A percentile compares a stretch with the other conserved stretches of the same genome.
These are phyloP conservation scores for Fistulifera pelliculosa DNA, from an alignment of 108 stramenopile genomes.

Conservation along the genomic window DNA sequence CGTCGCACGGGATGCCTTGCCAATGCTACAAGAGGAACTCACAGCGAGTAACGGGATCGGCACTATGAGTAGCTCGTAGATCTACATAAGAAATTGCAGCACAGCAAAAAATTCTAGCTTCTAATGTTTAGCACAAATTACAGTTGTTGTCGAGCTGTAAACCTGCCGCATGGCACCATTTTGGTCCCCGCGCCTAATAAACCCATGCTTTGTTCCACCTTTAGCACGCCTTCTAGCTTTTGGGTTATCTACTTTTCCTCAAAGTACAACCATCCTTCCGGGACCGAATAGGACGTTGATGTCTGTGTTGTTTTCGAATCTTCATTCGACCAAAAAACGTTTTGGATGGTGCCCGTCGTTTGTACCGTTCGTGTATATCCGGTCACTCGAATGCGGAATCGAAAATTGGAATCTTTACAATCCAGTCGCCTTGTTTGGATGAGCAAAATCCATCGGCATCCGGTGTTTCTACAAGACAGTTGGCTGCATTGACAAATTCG, in stretches of 20 bases:
- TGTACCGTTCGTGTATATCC: slow-evolving; percentile 75
- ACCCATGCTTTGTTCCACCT: slow-evolving; percentile 66
- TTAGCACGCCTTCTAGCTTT: slow-evolving; percentile 32
- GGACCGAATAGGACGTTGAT: slow-evolving; percentile 60
- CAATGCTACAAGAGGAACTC: no score
- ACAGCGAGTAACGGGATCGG: no score
- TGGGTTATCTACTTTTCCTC: slow-evolving; percentile 34
- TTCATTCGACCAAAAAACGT: slow-evolving; percentile 60
- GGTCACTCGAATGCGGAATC: slow-evolving; percentile 51
- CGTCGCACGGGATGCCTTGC: no score
- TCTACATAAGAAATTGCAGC: no score
- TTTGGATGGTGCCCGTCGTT: slow-evolving; percentile 72
- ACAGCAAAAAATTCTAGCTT: neutral
- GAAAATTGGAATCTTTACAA: slow-evolving; percentile 56
- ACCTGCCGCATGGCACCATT: slow-evolving; percentile 66
- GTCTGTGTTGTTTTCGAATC: slow-evolving; percentile 44
- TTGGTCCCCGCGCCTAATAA: slow-evolving; percentile 50
- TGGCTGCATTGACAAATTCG: slow-evolving; percentile 35
- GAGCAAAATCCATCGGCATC: slow-evolving; percentile 1
- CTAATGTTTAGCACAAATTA: neutral
- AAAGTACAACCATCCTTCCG: slow-evolving; percentile 63
- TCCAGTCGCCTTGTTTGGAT: slow-evolving; percentile 57
- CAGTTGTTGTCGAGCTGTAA: slow-evolving; percentile 14
- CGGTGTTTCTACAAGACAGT: slow-evolving; percentile 5
- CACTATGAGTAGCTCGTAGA: no score